phyloP scores from a whole-genome alignment of 2,329 filamentous ascomycete species.

The Colletotrichum caudatum region DNA sequence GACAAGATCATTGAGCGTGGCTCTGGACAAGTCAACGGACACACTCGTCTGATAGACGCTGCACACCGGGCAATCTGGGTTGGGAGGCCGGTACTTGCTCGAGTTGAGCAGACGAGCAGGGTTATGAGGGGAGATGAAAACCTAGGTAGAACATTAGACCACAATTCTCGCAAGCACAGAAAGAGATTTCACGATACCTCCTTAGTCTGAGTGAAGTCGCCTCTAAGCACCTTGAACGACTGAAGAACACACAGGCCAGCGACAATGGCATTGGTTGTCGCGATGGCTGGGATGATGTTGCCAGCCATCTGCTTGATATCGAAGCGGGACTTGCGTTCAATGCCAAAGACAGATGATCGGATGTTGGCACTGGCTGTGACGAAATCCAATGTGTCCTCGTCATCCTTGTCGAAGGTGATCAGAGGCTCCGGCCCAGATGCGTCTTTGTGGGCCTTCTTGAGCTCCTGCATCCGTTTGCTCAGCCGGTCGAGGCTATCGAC shows the following conservation, averaged over 20 bases:
- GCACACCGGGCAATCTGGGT: slow-evolving; percentile 87
- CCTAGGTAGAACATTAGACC: slow-evolving; percentile 53
- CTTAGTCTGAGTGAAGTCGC: slow-evolving; percentile 77
- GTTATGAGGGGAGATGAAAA: slow-evolving; percentile 82
- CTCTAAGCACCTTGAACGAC: slow-evolving; percentile 88
- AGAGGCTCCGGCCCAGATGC: slow-evolving; percentile 68
- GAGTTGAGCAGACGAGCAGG: slow-evolving; percentile 69
- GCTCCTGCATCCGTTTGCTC: slow-evolving; percentile 76
- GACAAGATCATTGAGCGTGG: slow-evolving; percentile 84
- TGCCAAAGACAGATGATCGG: slow-evolving; percentile 88
- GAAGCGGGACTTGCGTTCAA: slow-evolving; percentile 89
- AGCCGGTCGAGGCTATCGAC: slow-evolving; percentile 84
- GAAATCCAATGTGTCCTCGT: slow-evolving; percentile 94
- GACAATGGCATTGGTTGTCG: slow-evolving; percentile 96
- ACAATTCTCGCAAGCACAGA: slow-evolving; percentile 6
- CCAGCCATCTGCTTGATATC: slow-evolving; percentile 99
- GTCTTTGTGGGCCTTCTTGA: slow-evolving; percentile 63
- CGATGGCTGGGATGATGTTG: slow-evolving; percentile 98
- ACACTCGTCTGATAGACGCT: slow-evolving; percentile 77
- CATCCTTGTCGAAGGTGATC: slow-evolving; percentile 96
- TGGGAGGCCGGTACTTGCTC: slow-evolving; percentile 72
- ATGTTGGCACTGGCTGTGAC: slow-evolving; percentile 92
- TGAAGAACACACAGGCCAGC: slow-evolving; percentile 93
- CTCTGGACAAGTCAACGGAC: slow-evolving; percentile 75
- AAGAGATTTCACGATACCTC: slow-evolving; percentile 65